Conservation (phyloP, 306 rosid species). For the Gastrolobium villosum region DNA sequence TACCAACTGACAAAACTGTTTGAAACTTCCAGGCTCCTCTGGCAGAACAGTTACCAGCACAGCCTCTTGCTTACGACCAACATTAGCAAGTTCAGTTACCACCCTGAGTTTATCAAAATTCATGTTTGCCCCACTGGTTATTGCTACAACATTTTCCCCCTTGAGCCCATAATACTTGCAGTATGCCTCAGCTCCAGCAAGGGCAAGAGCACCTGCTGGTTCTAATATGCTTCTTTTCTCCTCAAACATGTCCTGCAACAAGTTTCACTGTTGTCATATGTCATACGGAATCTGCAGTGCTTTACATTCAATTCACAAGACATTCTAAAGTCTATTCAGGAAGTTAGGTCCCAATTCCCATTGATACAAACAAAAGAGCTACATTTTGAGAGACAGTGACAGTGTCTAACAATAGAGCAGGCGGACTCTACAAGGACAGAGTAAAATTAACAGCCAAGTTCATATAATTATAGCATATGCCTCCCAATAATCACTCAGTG, state of each 20-base stretch:
- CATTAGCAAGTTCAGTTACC: conserved; percentile 95
- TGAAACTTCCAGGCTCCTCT: conserved; percentile 92
- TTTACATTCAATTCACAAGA: conserved; percentile 21
- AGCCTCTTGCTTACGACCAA: conserved; percentile 95
- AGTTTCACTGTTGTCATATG: conserved; percentile 41
- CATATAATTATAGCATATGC: conserved; percentile 38
- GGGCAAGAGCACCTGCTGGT: conserved; percentile 98
- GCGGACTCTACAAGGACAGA: conserved; percentile 13
- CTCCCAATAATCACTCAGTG: background rate
- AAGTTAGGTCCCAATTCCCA: background rate
- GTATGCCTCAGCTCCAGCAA: conserved; percentile 99
- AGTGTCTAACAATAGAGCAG: conserved; percentile 26
- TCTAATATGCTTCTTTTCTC: conserved; percentile 94
- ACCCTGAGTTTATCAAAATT: conserved; percentile 90
- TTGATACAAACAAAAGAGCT: background rate
- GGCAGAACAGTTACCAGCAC: conserved; percentile 78
- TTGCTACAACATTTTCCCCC: conserved; percentile 85
- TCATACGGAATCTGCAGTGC: conserved; percentile 1
- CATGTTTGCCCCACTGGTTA: conserved; percentile 98
- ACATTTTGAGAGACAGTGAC: background rate
- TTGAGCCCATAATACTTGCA: conserved; percentile 88
- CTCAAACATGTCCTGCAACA: conserved; percentile 94
- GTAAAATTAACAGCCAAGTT: background rate
- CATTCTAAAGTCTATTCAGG: conserved; percentile 15
- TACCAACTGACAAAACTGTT: conserved; percentile 84